phyloP scores from a whole-genome alignment of 2,329 filamentous ascomycete species.

The Fusarium dlaminii region DNA sequence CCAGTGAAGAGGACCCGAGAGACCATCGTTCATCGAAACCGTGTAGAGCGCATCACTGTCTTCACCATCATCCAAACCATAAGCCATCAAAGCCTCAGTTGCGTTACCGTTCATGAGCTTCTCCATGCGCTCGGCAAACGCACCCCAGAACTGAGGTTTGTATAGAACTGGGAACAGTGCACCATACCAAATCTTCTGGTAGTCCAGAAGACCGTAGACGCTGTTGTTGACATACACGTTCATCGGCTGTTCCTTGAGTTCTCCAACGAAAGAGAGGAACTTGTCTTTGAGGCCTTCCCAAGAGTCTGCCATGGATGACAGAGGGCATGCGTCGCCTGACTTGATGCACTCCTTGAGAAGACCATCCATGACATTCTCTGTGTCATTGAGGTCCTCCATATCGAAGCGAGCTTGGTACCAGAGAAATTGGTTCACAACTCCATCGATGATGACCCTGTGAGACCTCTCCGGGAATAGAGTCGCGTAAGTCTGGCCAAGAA shows the following conservation, averaged over 20 bases:
- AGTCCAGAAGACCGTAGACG: conserved; percentile 51
- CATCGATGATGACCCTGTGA: conserved; percentile 49
- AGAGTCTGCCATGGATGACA: conserved; percentile 50
- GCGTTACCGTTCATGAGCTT: conserved; percentile 52
- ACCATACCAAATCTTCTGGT: conserved; percentile 47
- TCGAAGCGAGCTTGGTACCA: conserved; percentile 45
- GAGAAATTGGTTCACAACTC: conserved; percentile 47
- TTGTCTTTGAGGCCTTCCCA: conserved; percentile 47
- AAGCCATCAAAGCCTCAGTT: conserved; percentile 50
- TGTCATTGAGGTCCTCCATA: conserved; percentile 43
- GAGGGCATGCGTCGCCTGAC: conserved; percentile 57
- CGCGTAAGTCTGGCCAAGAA: conserved; percentile 54
- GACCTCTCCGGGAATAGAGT: conserved; percentile 49
- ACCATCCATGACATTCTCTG: conserved; percentile 44
- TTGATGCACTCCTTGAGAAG: conserved; percentile 50
- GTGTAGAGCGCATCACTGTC: conserved; percentile 41
- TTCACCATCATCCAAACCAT: conserved; percentile 36
- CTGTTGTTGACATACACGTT: conserved; percentile 55
- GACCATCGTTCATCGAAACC: conserved; percentile 43
- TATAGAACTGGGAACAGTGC: conserved; percentile 54
- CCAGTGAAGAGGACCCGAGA: conserved; percentile 42
- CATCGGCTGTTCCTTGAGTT: conserved; percentile 52
- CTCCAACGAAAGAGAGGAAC: conserved; percentile 46
- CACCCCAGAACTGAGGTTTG: conserved; percentile 50
- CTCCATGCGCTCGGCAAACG: conserved; percentile 48